phyloP scores from a whole-genome alignment of 192 early-diverging fungal species.

The Coemansia sp. region DNA sequence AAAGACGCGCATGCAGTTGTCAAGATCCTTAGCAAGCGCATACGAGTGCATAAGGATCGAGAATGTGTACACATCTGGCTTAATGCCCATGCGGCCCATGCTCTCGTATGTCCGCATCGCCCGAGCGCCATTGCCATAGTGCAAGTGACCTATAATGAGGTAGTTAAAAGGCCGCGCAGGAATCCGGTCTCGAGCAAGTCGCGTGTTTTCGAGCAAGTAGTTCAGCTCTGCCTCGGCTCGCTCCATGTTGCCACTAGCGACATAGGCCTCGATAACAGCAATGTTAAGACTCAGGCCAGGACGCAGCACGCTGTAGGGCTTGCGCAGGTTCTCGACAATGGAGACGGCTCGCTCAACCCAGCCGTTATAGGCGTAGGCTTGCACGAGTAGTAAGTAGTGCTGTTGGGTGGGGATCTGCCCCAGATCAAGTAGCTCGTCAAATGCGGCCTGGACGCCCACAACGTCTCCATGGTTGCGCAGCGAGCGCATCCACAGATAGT shows the following conservation, averaged over 20 bases:
- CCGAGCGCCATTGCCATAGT: slow-evolving; percentile 58
- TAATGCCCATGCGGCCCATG: slow-evolving; percentile 75
- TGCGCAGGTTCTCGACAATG: slow-evolving; percentile 38
- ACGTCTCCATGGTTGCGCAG: slow-evolving; percentile 48
- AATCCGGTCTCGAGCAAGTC: slow-evolving; percentile 21
- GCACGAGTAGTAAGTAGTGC: slow-evolving; percentile 45
- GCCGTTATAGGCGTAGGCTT: slow-evolving; percentile 39
- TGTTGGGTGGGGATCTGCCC: slow-evolving; percentile 46
- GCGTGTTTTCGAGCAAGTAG: slow-evolving; percentile 25
- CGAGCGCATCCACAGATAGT: slow-evolving; percentile 44
- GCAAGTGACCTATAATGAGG: slow-evolving; percentile 37
- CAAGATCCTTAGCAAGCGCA: slow-evolving; percentile 67
- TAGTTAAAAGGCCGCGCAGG: slow-evolving; percentile 49
- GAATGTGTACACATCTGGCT: slow-evolving; percentile 73
- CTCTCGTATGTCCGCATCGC: slow-evolving; percentile 73
- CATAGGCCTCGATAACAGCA: slow-evolving; percentile 42
- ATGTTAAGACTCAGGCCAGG: slow-evolving; percentile 30
- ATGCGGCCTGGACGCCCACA: slow-evolving; percentile 33
- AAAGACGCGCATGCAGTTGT: slow-evolving; percentile 62
- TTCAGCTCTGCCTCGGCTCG: slow-evolving; percentile 35
- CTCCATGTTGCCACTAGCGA: slow-evolving; percentile 35
- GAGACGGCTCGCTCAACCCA: slow-evolving; percentile 40
- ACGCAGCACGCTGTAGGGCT: slow-evolving; percentile 23
- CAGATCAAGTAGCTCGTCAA: slow-evolving; percentile 43
- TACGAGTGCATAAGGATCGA: slow-evolving; percentile 76